Conservation (phyloP, 129 eudicot genomes). For the Arctium lappa region DNA sequence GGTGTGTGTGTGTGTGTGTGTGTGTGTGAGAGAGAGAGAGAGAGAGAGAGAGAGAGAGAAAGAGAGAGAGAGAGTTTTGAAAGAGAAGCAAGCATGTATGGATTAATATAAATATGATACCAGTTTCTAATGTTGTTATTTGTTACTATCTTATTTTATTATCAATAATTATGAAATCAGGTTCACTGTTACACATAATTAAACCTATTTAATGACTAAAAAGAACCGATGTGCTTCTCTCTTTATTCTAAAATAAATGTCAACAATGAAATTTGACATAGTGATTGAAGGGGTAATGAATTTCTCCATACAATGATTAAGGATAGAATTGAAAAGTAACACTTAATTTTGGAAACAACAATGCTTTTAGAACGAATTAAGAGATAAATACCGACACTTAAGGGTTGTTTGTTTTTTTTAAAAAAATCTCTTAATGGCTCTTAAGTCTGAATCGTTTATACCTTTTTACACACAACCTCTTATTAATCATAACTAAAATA, state of each 20-base stretch:
- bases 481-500: no score
- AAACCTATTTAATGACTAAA: background rate
- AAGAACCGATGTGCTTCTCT: background rate
- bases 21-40: background rate
- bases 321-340: no score
- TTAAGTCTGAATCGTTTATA: no score
- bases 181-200: background rate
- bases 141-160: background rate
- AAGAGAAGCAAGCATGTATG: conserved; percentile 13
- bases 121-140: conserved; percentile 12
- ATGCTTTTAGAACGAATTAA: no score
- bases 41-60: conserved; percentile 5
- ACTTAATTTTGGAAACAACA: no score
- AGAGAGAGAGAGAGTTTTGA: background rate
- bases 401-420: no score
- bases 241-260: background rate
- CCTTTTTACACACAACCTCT: no score
- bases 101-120: background rate
- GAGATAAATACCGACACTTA: no score
- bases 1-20: background rate
- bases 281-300: background rate
- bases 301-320: background rate
- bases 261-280: background rate
- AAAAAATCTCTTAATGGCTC: no score
- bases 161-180: background rate